Percentiles rank a stretch among this genome's conserved stretches.
Evolutionary conservation across 2,329 filamentous ascomycete genomes (phyloP).

Genomic region (Neurospora sp.): DNA sequence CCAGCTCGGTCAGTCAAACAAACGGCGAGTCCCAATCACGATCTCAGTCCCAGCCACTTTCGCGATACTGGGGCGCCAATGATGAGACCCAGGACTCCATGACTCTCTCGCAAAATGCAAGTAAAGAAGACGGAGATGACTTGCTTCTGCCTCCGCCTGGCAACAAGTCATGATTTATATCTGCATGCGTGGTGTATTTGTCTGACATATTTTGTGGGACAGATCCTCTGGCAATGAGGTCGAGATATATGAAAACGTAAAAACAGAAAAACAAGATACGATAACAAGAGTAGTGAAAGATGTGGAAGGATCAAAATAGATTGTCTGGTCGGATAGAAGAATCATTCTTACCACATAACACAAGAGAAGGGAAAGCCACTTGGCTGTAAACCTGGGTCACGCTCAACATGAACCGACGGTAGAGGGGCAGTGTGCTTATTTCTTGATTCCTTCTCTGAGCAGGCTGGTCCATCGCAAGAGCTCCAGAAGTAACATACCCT

Average conservation of each 20-base stretch:
- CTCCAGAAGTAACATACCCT: neutral
- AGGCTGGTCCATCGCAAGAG: neutral
- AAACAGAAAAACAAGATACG: neutral
- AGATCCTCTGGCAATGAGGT: neutral
- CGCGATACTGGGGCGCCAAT: conserved; percentile 1
- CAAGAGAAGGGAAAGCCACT: neutral
- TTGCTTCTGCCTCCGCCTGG: neutral
- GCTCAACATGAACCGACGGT: neutral
- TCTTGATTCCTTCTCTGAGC: neutral
- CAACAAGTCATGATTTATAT: neutral
- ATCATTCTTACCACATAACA: neutral
- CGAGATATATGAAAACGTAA: neutral
- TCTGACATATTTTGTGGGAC: neutral
- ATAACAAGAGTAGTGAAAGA: neutral
- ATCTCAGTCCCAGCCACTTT: conserved; percentile 6
- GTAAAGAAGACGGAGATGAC: neutral
- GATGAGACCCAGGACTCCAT: conserved; percentile 13
- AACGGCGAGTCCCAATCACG: neutral
- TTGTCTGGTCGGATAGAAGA: neutral
- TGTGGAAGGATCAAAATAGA: neutral
- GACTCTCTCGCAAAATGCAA: conserved; percentile 8
- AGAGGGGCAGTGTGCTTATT: neutral
- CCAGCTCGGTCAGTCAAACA: neutral
- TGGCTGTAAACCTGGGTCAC: neutral
- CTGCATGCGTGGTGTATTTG: neutral